Evolutionary conservation across 306 rosid genomes (phyloP).

Genomic region (Rubus idaeus): DNA sequence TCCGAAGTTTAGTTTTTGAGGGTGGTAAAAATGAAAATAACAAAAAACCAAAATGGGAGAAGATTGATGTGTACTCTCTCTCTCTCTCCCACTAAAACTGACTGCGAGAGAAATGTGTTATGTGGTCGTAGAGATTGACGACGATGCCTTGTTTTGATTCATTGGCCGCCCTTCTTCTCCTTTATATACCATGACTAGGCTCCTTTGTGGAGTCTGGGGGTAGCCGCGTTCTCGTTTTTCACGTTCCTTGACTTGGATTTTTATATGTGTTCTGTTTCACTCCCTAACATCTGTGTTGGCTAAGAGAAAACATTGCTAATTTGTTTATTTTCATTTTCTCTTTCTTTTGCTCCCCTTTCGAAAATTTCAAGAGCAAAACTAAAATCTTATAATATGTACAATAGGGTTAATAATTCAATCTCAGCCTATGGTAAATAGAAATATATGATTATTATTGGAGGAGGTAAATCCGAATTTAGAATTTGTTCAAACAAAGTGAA

Average conservation of each 20-base stretch:
- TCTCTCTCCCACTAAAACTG: too few relatives aligned
- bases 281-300: not conserved
- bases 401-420: not conserved
- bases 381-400: too few relatives aligned
- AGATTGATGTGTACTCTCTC: too few relatives aligned
- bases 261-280: not conserved
- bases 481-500: not conserved
- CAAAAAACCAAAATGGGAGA: too few relatives aligned
- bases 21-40: too few relatives aligned
- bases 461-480: too few relatives aligned
- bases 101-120: not conserved
- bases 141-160: not conserved
- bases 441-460: too few relatives aligned
- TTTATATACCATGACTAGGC: not conserved
- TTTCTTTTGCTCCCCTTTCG: not conserved
- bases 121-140: not conserved
- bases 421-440: too few relatives aligned
- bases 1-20: too few relatives aligned
- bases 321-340: not conserved
- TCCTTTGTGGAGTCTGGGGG: not conserved
- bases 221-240: constrained; percentile 34
- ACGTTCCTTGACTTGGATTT: constrained; percentile 22
- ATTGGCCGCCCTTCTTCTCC: not conserved
- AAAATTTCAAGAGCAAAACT: not conserved
- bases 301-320: not conserved